phyloP scores from a whole-genome alignment of 2,329 filamentous ascomycete genomes.

The Cordyceps farinosa region DNA sequence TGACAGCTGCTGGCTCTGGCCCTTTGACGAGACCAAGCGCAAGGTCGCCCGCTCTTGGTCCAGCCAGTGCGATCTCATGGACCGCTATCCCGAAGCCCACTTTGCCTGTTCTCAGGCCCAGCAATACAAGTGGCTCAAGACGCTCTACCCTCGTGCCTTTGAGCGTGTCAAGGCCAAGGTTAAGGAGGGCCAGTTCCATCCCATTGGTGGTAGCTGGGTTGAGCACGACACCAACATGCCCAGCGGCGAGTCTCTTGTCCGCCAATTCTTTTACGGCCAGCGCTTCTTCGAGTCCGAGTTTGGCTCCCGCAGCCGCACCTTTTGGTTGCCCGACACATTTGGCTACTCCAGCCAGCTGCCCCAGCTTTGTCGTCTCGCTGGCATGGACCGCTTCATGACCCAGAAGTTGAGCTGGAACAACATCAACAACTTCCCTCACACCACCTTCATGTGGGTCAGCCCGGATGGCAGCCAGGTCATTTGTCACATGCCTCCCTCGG shows the following conservation, averaged over 20 bases:
- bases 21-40: constrained; percentile 94
- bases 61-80: constrained; percentile 92
- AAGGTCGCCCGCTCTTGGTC: constrained; percentile 96
- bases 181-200: constrained; percentile 85
- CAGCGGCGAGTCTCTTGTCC: constrained; percentile 86
- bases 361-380: constrained; percentile 88
- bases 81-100: constrained; percentile 87
- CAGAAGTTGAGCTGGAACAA: constrained; percentile 99
- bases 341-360: constrained; percentile 94
- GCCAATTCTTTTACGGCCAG: constrained; percentile 94
- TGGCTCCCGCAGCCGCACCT: constrained; percentile 81
- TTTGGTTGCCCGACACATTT: constrained; percentile 98
- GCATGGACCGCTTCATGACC: constrained; percentile 94
- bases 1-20: constrained; percentile 98
- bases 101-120: constrained; percentile 94
- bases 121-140: constrained; percentile 96
- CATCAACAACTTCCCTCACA: constrained; percentile 98
- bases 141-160: constrained; percentile 82
- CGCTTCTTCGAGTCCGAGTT: constrained; percentile 93
- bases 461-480: constrained; percentile 95
- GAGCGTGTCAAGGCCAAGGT: constrained; percentile 90
- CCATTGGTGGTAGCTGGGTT: constrained; percentile 96
- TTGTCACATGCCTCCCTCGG: constrained; percentile 93
- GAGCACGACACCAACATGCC: constrained; percentile 98
- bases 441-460: constrained; percentile 97